Base-by-base conservation (phyloP, 257 asterid species). In the Lithospermum erythrorhizon region DNA sequence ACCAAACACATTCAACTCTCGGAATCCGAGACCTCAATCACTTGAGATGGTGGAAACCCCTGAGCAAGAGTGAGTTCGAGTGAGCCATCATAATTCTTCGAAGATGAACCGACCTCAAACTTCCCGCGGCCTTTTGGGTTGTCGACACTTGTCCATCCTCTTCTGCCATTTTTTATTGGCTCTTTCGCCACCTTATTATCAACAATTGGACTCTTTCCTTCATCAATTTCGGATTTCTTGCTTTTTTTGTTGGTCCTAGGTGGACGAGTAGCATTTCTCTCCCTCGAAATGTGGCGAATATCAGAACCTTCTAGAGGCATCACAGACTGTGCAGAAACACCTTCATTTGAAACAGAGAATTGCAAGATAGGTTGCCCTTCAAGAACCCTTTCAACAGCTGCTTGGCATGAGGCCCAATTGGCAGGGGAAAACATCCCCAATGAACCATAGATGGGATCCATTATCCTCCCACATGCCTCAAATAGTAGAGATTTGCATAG, bases 391-490 rank as follows among this genome's bases (percentile, higher is more conserved):
- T 83, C 83, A 51, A 83, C 90, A 64, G 87, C 90, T 52, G 74
- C 80, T 77, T 76, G 87, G 67, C 90, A 83, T 8, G 80, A 75
- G 66, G 76, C 75, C 90, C 87, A 83, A 68, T 76, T 80, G 1
- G 83, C 87, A 18, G 80, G 72, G 75, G 76, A 70, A 11, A 83
- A 58, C 6, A 83, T 73, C 57, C 87, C 90, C 21, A 80, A 84
- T 7, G 84, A 83, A 6, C 90, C 90, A 63, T 73, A 75, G 11
- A 83, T 79, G 14, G 90, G 90, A 63, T 80, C 80, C 48, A 78
- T 81, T 1, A 84, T 81, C 55, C 90, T 78, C 27, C 90, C 90
- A 51, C 79, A 82, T 0, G 87, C 90, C 65, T 83, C 90, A 21
- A 73, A 80, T 57, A 81, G 47, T 51, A 83, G 57, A 9, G 90